phyloP scores from a whole-genome alignment of 2,329 filamentous ascomycete species.

The Pseudogymnoascus sp. region DNA sequence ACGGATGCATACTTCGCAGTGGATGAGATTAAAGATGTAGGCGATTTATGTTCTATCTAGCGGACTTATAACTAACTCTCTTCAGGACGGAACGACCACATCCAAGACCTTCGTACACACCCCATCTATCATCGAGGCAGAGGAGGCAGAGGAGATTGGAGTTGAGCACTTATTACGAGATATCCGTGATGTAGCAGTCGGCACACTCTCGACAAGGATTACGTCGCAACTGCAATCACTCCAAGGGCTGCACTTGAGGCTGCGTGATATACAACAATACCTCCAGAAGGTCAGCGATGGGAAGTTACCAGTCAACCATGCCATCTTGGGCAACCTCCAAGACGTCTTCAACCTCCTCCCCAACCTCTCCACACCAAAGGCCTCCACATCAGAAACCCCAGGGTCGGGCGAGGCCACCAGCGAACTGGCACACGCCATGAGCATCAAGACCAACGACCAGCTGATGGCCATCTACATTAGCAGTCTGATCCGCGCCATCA shows the following conservation, averaged over 20 bases:
- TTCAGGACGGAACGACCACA: conserved; percentile 90
- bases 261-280: conserved; percentile 93
- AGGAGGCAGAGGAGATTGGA: conserved; percentile 97
- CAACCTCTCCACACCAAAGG: conserved; percentile 80
- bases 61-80: conserved; percentile 15
- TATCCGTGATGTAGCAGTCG: conserved; percentile 95
- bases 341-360: conserved; percentile 98
- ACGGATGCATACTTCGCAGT: conserved; percentile 99
- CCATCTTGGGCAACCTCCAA: conserved; percentile 95
- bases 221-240: conserved; percentile 96
- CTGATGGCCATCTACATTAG: conserved; percentile 97
- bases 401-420: conserved; percentile 53
- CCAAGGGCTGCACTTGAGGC: conserved; percentile 87
- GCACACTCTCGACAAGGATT: conserved; percentile 91
- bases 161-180: conserved; percentile 96
- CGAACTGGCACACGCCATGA: conserved; percentile 93
- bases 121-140: conserved; percentile 95
- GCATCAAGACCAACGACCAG: conserved; percentile 98
- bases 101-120: conserved; percentile 98
- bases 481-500: conserved; percentile 94
- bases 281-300: conserved; percentile 92
- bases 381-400: conserved; percentile 49
- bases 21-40: conserved; percentile 97
- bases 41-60: conserved; percentile 30
- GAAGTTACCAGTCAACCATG: conserved; percentile 91